Conservation (phyloP, 2,329 filamentous ascomycete genomes). For the Myriosclerotinia duriaeana region DNA sequence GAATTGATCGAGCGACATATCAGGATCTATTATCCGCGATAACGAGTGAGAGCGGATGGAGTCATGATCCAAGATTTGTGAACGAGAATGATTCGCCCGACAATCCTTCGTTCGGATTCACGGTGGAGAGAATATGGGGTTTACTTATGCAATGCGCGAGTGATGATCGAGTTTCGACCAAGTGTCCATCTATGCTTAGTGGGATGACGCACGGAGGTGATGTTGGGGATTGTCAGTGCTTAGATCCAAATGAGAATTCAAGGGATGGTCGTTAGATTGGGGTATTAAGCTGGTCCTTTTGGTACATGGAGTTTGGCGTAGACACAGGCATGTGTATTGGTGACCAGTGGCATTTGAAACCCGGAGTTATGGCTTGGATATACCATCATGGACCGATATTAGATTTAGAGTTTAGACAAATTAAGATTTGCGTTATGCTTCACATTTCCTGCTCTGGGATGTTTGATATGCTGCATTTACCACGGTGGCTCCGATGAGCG, state of each 20-base stretch:
- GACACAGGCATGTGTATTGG: background rate
- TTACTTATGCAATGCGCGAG: conserved; percentile 37
- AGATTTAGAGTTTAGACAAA: no score
- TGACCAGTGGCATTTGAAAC: background rate
- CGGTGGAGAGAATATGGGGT: conserved; percentile 36
- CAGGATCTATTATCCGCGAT: conserved; percentile 30
- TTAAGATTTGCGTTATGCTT: no score
- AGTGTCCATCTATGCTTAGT: conserved; percentile 78
- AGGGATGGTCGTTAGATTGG: background rate
- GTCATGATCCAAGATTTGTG: conserved; percentile 28
- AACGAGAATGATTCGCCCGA: conserved; percentile 27
- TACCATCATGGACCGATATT: background rate
- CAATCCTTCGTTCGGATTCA: conserved; percentile 38
- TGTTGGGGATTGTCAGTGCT: conserved; percentile 36
- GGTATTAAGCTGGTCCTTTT: background rate
- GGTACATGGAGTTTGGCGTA: background rate
- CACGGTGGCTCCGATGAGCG: no score
- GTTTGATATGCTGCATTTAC: no score
- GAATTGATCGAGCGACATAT: conserved; percentile 32
- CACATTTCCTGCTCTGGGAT: no score
- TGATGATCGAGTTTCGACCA: conserved; percentile 73
- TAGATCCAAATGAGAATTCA: conserved; percentile 27
- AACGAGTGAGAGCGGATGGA: conserved; percentile 32
- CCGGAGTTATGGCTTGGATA: background rate
- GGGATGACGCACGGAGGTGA: conserved; percentile 57